A percentile compares a stretch with the other conserved stretches of the same genome.
These are phyloP conservation scores for Wallacemonas collosoma DNA, from an alignment of 208 protist genomes.

Conservation along the genomic window DNA sequence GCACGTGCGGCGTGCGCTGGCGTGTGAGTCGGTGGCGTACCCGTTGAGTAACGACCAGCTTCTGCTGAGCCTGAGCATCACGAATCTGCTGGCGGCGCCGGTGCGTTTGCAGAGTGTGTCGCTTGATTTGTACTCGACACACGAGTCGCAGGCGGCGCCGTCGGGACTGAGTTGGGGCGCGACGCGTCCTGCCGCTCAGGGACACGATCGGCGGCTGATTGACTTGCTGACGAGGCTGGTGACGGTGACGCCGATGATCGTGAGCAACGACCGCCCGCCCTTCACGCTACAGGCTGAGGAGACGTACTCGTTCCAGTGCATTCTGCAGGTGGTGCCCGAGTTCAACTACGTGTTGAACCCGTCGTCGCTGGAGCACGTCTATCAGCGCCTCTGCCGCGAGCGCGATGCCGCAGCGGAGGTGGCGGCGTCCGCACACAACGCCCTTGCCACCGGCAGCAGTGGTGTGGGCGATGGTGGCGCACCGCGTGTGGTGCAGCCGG, in stretches of 20 bases:
- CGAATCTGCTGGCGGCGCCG: constrained; percentile 45
- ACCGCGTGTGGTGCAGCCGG: neutral
- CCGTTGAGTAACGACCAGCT: constrained; percentile 55
- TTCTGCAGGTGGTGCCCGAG: constrained; percentile 74
- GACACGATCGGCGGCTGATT: constrained; percentile 48
- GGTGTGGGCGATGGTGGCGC: constrained; percentile 15
- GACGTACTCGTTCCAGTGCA: constrained; percentile 79
- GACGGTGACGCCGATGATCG: constrained; percentile 65
- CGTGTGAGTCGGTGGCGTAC: constrained; percentile 52
- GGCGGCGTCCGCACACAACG: constrained; percentile 5
- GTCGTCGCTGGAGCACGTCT: constrained; percentile 59
- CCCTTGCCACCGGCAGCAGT: neutral
- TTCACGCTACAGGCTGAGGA: constrained; percentile 63
- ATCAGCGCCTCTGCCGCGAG: constrained; percentile 29
- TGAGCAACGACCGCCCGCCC: constrained; percentile 50
- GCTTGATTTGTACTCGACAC: constrained; percentile 74
- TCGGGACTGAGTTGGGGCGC: constrained; percentile 43
- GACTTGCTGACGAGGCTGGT: constrained; percentile 59
- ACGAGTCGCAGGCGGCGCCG: constrained; percentile 23
- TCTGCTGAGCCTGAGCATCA: constrained; percentile 61
- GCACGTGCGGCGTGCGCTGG: constrained; percentile 34
- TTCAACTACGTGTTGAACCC: constrained; percentile 70
- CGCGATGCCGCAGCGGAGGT: constrained; percentile 7
- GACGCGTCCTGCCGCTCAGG: constrained; percentile 40
- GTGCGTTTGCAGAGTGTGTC: constrained; percentile 51